Percentiles rank a stretch among this genome's conserved stretches.
Evolutionary conservation across 495 filamentous ascomycete species (phyloP).

Genomic region (Trichoderma erinaceum): DNA sequence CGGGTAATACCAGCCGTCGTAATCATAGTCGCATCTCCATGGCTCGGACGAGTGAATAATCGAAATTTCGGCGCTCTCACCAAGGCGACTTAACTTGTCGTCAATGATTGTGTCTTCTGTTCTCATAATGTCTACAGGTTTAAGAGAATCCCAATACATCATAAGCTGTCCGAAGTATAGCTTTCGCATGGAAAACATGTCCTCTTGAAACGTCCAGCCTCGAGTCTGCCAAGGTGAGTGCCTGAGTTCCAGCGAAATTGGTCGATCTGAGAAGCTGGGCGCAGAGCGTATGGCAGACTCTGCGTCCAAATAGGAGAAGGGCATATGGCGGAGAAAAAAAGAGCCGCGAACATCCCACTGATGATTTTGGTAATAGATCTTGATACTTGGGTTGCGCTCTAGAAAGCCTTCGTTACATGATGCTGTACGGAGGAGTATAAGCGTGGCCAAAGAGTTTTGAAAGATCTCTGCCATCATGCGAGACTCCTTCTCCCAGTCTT

Average conservation of each 20-base stretch:
- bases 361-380: not conserved
- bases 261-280: not conserved
- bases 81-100: not conserved
- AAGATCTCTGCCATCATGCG: slow-evolving; percentile 27
- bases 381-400: not conserved
- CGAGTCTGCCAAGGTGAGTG: not conserved
- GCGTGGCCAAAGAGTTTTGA: slow-evolving; percentile 23
- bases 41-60: not conserved
- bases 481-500: slow-evolving; percentile 29
- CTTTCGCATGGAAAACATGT: not conserved
- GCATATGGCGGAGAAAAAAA: not conserved
- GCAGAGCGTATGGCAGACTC: not conserved
- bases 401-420: not conserved
- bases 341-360: not conserved
- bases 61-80: not conserved
- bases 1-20: not conserved
- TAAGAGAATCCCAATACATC: not conserved
- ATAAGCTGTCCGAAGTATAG: not conserved
- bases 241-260: not conserved
- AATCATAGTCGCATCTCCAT: not conserved
- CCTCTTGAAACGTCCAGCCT: not conserved
- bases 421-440: not conserved
- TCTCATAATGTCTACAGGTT: not conserved
- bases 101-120: not conserved
- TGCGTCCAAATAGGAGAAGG: not conserved